Base-by-base conservation (phyloP, 1,139 yeast species). In the Suhomyces panamericanus region DNA sequence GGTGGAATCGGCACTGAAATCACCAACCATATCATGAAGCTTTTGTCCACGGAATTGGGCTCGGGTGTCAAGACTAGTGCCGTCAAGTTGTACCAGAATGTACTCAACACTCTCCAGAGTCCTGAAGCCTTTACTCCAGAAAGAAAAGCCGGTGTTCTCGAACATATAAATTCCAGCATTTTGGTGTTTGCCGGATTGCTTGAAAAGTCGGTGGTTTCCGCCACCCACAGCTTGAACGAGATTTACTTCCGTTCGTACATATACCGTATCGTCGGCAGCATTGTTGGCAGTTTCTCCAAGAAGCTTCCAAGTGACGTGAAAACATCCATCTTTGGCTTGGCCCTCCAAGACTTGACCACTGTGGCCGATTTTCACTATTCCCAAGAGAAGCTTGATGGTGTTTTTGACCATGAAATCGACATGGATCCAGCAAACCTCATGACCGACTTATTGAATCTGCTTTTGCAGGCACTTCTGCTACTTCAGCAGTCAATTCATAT, bases 1-100 rank as follows among this genome's bases (percentile, higher is more conserved):
- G 84, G 82, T 9, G 87, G 87, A 1, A 72, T 84, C 31, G 91
- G 90, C 1, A 52, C 62, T 26, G 73, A 73, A 40, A 72, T 87
- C 1, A 68, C 82, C 31, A 61, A 68, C 27, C 78, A 79, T 51
- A 67, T 83, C 54, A 57, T 73, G 49, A 53, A 59, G 34, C 59
- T 83, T 13, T 61, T 84, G 34, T 47, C 60, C 5, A 61, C 63
- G 29, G 49, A 59, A 0, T 55, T 71, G 12, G 53, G 62, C n/a
- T 44, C 70, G 0, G 70, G 65, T 10, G 67, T 79, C 9, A 80
- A 79, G 53, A 62, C 72, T 2, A 72, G 74, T 24, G 79, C 84
- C 1, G 63, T 81, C 6, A 71, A 70, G 27, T 64, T 86, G 37
- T 77, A 84, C 55, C 75, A 75, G 43, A 70, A 77, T 9, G 76